phyloP scores from a whole-genome alignment of 192 early-diverging fungal species.

The Paraglomus brasilianum region DNA sequence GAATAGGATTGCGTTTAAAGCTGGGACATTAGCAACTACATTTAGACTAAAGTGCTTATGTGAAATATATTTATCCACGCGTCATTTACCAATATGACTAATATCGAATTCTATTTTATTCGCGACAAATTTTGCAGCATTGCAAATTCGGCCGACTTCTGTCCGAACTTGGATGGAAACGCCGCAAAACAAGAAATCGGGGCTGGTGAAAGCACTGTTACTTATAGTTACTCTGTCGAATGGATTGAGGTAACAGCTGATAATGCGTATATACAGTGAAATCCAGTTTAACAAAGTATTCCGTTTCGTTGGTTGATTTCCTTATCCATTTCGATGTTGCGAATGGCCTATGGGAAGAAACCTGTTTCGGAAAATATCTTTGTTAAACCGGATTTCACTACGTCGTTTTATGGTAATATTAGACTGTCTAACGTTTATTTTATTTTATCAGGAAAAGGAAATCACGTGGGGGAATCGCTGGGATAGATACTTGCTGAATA shows the following conservation, averaged over 20 bases:
- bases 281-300: neutral
- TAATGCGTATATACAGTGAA: neutral
- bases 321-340: too few species aligned
- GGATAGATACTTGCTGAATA: constrained; percentile 59
- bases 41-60: too few species aligned
- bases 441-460: constrained; percentile 25
- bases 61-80: too few species aligned
- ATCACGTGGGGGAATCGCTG: constrained; percentile 60
- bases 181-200: constrained; percentile 38
- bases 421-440: too few species aligned
- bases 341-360: too few species aligned
- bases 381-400: too few species aligned
- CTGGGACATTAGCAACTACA: too few species aligned
- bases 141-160: constrained; percentile 32
- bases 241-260: constrained; percentile 58
- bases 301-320: neutral
- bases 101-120: too few species aligned
- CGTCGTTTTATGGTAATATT: too few species aligned
- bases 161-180: constrained; percentile 39
- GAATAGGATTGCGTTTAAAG: too few species aligned
- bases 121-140: neutral
- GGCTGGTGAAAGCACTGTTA: constrained; percentile 41
- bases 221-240: constrained; percentile 70
- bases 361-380: too few species aligned
- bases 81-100: too few species aligned